Conservation (phyloP, 345 rosid genomes). For the Combretum micranthum region DNA sequence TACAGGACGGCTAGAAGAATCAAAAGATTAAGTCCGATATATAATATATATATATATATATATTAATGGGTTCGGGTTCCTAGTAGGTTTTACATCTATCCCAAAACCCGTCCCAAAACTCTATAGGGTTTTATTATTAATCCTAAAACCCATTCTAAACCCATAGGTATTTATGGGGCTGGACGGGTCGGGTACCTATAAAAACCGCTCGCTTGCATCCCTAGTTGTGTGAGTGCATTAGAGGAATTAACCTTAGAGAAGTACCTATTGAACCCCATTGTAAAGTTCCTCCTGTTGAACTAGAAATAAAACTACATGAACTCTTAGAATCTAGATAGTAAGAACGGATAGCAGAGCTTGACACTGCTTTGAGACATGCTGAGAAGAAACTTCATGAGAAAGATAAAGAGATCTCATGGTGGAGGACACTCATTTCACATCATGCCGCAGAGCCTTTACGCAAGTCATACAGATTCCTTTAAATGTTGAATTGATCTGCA, state of each 20-base stretch:
- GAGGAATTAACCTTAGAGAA: constrained; percentile 28
- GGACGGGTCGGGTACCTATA: too few species aligned
- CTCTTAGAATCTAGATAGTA: constrained; percentile 55
- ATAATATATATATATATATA: too few species aligned
- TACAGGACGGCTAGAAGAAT: too few species aligned
- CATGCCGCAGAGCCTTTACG: constrained; percentile 10
- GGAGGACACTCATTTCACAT: constrained; percentile 58
- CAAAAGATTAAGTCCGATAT: too few species aligned
- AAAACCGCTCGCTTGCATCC: too few species aligned
- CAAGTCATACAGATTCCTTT: neutral
- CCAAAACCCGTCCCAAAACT: too few species aligned
- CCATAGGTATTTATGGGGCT: too few species aligned
- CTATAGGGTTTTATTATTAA: too few species aligned
- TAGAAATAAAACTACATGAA: constrained; percentile 59
- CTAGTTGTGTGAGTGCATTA: constrained; percentile 19
- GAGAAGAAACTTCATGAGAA: constrained; percentile 41
- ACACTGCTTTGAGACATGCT: constrained; percentile 38
- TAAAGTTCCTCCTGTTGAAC: constrained; percentile 60
- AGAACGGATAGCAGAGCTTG: constrained; percentile 57
- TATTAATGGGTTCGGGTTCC: too few species aligned
- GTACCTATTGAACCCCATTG: constrained; percentile 7
- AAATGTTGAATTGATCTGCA: too few species aligned
- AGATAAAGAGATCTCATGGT: constrained; percentile 63
- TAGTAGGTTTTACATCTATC: too few species aligned
- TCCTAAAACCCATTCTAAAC: too few species aligned